Evolutionary conservation across 2,329 filamentous ascomycete species (phyloP), one percentile per base, ranked within the genome.

Genomic region (Botrytis elliptica): DNA sequence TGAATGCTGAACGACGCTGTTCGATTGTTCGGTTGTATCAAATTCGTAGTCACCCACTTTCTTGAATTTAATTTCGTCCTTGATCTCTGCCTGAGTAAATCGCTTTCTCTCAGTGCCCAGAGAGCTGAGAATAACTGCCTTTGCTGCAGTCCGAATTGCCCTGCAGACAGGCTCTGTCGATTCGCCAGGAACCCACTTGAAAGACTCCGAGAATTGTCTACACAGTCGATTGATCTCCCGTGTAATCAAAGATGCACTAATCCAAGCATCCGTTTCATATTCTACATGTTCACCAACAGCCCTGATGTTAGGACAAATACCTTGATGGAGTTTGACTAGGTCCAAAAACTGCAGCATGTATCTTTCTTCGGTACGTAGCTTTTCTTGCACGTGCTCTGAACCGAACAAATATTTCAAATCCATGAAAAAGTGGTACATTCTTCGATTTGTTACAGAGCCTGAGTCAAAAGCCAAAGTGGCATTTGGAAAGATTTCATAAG

Each of bases 191-290:
- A 88, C 88, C 80, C 91, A 88, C 68, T 90, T 89, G 85, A 97
- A 99, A 0, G 96, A 91, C 78, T 97, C 93, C 0, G 94, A 91
- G 74, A 98, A 92, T 79, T 96, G 92, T 76, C 95, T 88, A 80
- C 95, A 97, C 55, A 98, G 88, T 71, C 93, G 90, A 81, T 98
- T 98, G 82, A 99, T 95, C 82, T 99, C 95, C 69, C 95, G 89
- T 68, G 96, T 98, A 74, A 99, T 93, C 69, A 98, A 87, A 10
- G 95, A 97, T 5, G 96, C 95, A 74, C 93, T 97, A 71, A 99
- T 98, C 96, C 96, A 99, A 33, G 94, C 93, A 83, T 99, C 97
- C 2, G 95, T 97, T 83, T 99, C 96, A 80, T 98, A 99, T 82
- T 99, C 97, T 46, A 99, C 93, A 81, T 99, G 96, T 80, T 98